phyloP scores from a whole-genome alignment of 2,329 filamentous ascomycete species.

The Penicillium fuscoglaucum region DNA sequence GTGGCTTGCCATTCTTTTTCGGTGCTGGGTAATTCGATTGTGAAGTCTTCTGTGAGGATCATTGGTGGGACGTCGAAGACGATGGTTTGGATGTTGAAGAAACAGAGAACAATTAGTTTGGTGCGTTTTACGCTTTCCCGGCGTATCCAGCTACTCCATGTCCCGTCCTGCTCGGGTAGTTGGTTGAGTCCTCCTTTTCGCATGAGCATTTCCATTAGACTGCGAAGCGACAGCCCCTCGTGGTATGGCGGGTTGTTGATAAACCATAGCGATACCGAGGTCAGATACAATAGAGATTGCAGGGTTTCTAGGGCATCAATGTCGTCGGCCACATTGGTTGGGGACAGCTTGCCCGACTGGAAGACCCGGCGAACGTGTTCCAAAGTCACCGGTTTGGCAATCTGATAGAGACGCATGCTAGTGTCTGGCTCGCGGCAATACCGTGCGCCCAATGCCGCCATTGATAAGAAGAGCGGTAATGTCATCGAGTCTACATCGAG shows the following conservation, averaged over 20 bases:
- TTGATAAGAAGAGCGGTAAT: conserved; percentile 31
- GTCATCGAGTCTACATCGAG: conserved; percentile 29
- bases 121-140: conserved; percentile 34
- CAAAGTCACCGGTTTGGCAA: conserved; percentile 35
- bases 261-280: conserved; percentile 35
- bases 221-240: conserved; percentile 32
- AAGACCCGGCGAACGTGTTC: conserved; percentile 34
- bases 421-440: conserved; percentile 38
- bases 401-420: conserved; percentile 33
- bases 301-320: conserved; percentile 31
- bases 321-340: conserved; percentile 20
- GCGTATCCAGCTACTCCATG: conserved; percentile 37
- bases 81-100: conserved; percentile 39
- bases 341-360: conserved; percentile 23
- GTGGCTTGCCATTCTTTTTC: conserved; percentile 37
- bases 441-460: conserved; percentile 35
- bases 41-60: conserved; percentile 34
- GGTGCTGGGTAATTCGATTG: conserved; percentile 34
- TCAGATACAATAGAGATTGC: conserved; percentile 32
- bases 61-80: conserved; percentile 36
- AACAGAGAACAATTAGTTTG: conserved; percentile 38
- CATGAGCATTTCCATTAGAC: conserved; percentile 32
- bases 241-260: conserved; percentile 33
- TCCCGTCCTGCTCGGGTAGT: conserved; percentile 31
- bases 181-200: conserved; percentile 32